Evolutionary conservation across 140 eudicot genomes (phyloP).

Genomic region (Artemisia princeps): DNA sequence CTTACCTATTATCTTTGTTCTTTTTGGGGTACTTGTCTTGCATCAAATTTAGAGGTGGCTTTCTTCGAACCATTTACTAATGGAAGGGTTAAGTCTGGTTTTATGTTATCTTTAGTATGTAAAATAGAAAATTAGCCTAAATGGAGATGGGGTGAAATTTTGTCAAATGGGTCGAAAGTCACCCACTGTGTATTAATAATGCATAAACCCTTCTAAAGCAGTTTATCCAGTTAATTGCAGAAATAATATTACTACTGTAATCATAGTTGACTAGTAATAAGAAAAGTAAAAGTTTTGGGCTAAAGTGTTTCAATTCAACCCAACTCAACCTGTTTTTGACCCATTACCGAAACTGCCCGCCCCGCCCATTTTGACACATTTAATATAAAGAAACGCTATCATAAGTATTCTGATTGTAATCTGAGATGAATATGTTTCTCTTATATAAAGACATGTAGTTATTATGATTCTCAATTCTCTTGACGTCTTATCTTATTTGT

Average conservation of each 20-base stretch:
- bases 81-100: not conserved
- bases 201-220: not conserved
- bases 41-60: not conserved
- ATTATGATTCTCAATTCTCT: not conserved
- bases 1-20: not conserved
- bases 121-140: too few species aligned
- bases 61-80: not conserved
- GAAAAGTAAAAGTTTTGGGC: not conserved
- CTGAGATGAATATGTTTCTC: not conserved
- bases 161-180: too few species aligned
- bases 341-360: not conserved
- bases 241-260: not conserved
- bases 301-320: not conserved
- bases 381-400: not conserved
- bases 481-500: not conserved
- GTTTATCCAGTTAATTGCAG: not conserved
- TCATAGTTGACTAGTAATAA: not conserved
- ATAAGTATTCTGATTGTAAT: not conserved
- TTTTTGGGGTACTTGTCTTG: constrained; percentile 10
- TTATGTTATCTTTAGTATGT: not conserved
- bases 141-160: too few species aligned
- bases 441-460: not conserved
- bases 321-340: not conserved
- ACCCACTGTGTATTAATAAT: not conserved
- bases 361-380: not conserved